phyloP scores from a whole-genome alignment of 306 rosid species.

The Alnus rubra region DNA sequence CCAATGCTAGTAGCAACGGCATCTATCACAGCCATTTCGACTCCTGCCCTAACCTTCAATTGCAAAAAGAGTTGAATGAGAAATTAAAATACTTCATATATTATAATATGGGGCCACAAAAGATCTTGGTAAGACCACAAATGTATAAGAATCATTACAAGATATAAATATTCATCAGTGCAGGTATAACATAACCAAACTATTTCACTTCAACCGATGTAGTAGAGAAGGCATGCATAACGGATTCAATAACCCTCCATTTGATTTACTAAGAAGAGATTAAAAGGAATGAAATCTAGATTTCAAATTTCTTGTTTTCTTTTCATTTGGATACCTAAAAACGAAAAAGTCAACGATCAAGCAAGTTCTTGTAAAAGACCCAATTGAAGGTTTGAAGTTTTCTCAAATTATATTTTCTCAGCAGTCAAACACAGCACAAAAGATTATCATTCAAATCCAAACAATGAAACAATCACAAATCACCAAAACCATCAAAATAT shows the following conservation, averaged over 20 bases:
- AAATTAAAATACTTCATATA: background rate
- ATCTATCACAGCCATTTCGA: conserved; percentile 92
- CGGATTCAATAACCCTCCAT: background rate
- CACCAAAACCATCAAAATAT: background rate
- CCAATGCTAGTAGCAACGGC: conserved; percentile 82
- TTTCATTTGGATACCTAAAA: background rate
- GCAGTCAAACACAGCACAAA: background rate
- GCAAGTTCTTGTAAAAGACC: background rate
- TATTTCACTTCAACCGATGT: too few relatives aligned
- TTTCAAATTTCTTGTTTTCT: background rate
- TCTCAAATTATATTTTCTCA: background rate
- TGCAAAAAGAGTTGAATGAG: conserved; percentile 9
- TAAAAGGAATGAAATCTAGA: background rate
- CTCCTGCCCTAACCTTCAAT: conserved; percentile 95
- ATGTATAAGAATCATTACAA: background rate
- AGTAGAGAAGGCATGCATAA: background rate
- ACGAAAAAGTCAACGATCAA: background rate
- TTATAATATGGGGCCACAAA: background rate
- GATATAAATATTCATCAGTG: background rate
- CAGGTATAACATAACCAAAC: too few relatives aligned
- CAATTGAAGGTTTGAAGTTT: background rate
- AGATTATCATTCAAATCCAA: background rate
- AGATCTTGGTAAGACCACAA: background rate
- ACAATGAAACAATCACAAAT: background rate
- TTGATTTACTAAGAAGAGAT: background rate